Conservation (phyloP, 768 basidiomycete species). For the Hysterangium stoloniferum region DNA sequence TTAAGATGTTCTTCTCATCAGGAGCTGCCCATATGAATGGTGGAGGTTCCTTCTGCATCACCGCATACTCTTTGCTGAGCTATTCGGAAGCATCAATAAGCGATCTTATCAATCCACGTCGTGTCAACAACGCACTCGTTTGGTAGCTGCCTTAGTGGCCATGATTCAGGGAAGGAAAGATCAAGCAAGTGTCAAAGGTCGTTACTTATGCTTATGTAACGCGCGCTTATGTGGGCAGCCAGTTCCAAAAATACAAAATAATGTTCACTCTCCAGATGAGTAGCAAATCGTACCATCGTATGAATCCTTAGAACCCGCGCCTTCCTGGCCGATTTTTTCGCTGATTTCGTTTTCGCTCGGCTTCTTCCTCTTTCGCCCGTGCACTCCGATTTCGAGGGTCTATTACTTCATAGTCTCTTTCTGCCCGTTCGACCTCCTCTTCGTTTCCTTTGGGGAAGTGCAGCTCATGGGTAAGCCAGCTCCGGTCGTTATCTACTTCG, state of each 20-base stretch:
- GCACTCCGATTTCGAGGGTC: conserved; percentile 71
- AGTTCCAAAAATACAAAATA: no score
- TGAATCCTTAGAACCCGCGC: neutral
- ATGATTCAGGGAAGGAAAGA: conserved; percentile 31
- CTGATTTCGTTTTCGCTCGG: conserved; percentile 42
- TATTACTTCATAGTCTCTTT: conserved; percentile 84
- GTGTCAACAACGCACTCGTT: conserved; percentile 46
- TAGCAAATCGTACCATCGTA: no score
- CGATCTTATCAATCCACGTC: neutral
- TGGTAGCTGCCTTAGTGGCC: conserved; percentile 83
- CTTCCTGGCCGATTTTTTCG: conserved; percentile 7
- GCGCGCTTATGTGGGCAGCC: no score
- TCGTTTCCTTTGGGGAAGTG: conserved; percentile 73
- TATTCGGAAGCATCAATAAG: conserved; percentile 23
- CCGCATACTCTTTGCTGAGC: conserved; percentile 83
- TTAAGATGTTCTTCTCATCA: conserved; percentile 96
- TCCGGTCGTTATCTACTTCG: conserved; percentile 73
- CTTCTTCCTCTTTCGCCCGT: conserved; percentile 70
- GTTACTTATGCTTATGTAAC: no score
- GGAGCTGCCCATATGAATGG: conserved; percentile 95
- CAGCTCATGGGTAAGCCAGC: conserved; percentile 65
- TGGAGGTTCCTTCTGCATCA: conserved; percentile 89
- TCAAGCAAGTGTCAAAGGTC: no score
- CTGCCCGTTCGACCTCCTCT: conserved; percentile 69
- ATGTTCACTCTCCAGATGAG: no score